Conservation (phyloP, 2,329 filamentous ascomycete genomes). For the Stromatinia cepivora region DNA sequence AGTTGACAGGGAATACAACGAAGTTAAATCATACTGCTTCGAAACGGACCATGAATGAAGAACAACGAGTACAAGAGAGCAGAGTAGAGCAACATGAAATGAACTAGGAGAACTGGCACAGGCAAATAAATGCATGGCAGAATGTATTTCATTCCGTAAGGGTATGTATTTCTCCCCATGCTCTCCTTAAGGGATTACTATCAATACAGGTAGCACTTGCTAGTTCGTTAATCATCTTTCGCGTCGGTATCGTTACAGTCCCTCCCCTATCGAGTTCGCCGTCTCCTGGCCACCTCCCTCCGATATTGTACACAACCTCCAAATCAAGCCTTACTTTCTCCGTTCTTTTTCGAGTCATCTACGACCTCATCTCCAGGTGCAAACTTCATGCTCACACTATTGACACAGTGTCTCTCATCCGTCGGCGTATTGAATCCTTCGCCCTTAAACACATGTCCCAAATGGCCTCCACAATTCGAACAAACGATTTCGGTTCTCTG, state of each 20-base stretch:
- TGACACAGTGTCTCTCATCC: slow-evolving; percentile 96
- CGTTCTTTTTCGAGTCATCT: slow-evolving; percentile 44
- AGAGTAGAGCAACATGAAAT: neutral
- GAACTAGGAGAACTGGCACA: neutral
- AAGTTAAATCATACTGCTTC: neutral
- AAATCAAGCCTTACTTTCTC: slow-evolving; percentile 20
- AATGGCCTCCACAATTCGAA: slow-evolving; percentile 87
- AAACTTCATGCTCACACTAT: slow-evolving; percentile 88
- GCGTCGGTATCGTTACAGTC: neutral
- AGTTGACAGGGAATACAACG: no score
- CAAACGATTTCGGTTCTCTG: slow-evolving; percentile 89
- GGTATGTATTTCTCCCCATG: neutral
- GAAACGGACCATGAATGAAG: neutral
- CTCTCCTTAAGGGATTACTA: neutral
- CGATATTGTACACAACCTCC: neutral
- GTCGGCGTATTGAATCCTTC: slow-evolving; percentile 83
- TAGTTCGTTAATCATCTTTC: neutral
- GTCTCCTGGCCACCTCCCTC: neutral
- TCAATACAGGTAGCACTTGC: slow-evolving; percentile 7
- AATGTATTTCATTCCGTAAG: neutral
- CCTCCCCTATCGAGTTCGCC: neutral
- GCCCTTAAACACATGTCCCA: slow-evolving; percentile 90
- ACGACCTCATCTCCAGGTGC: slow-evolving; percentile 60
- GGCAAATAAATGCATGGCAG: neutral
- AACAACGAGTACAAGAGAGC: neutral